These are phyloP conservation scores for Madurella mycetomatis DNA, from an alignment of 2,329 filamentous ascomycete genomes.

Conservation along the genomic window DNA sequence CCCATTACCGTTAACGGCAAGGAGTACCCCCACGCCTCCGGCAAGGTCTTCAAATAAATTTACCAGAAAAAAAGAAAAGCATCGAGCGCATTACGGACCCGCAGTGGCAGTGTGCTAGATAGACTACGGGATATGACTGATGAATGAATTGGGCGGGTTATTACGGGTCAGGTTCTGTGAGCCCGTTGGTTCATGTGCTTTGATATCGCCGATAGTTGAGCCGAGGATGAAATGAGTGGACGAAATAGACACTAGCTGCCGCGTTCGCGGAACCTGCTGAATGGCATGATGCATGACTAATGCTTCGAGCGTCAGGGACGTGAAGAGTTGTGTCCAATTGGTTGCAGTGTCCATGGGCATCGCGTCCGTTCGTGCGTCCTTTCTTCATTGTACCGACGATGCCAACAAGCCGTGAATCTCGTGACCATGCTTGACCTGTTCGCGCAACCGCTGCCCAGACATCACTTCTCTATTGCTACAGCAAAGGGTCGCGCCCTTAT, in stretches of 20 bases:
- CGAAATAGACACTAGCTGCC: slow-evolving; percentile 23
- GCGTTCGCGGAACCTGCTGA: slow-evolving; percentile 12
- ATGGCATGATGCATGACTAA: background rate
- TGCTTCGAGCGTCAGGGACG: too few species aligned
- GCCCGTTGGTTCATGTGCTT: slow-evolving; percentile 24
- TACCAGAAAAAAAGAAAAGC: slow-evolving; percentile 15
- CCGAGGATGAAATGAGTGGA: slow-evolving; percentile 19
- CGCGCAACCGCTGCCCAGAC: background rate
- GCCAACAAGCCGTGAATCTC: background rate
- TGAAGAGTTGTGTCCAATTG: too few species aligned
- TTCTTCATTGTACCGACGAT: background rate
- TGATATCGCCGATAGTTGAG: slow-evolving; percentile 22
- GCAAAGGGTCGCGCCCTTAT: slow-evolving; percentile 50
- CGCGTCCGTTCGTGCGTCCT: background rate
- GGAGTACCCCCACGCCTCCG: slow-evolving; percentile 80
- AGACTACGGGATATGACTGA: slow-evolving; percentile 28
- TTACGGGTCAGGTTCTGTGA: slow-evolving; percentile 17
- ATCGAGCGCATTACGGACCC: slow-evolving; percentile 17
- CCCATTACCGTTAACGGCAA: slow-evolving; percentile 76
- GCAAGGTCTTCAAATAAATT: slow-evolving; percentile 98
- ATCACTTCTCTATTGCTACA: slow-evolving; percentile 26
- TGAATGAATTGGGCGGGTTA: slow-evolving; percentile 24
- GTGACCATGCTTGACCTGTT: background rate
- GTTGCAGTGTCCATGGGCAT: background rate
- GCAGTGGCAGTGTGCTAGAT: slow-evolving; percentile 22